Evolutionary conservation across 2,329 filamentous ascomycete species (phyloP).

Genomic region (Dichotomopilus funicola): DNA sequence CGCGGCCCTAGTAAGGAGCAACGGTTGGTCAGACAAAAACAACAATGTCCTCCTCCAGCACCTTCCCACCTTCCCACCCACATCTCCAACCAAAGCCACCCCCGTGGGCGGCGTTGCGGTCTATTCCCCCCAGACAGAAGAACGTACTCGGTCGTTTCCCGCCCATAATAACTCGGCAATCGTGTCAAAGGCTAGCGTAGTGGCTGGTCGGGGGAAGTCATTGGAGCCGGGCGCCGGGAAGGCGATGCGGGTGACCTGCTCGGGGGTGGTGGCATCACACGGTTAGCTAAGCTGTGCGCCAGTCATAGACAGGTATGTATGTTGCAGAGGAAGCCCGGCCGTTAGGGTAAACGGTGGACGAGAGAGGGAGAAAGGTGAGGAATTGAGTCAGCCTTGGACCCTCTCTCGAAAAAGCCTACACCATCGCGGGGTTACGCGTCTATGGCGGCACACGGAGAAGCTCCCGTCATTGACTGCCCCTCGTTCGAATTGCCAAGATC

Average conservation of each 20-base stretch:
- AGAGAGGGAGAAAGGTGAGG: neutral
- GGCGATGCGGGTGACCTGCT: conserved; percentile 70
- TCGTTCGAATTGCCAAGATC: too few species aligned
- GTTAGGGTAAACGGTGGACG: neutral
- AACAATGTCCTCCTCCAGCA: too few species aligned
- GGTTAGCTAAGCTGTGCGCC: conserved; percentile 5
- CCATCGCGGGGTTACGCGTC: conserved; percentile 1
- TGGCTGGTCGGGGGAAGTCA: conserved; percentile 63
- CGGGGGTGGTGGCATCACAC: neutral
- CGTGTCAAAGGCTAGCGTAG: conserved; percentile 82
- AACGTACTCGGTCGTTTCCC: conserved; percentile 66
- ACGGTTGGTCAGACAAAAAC: neutral
- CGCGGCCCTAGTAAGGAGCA: conserved; percentile 57
- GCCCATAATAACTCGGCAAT: conserved; percentile 87
- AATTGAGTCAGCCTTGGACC: neutral
- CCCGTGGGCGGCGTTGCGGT: too few species aligned
- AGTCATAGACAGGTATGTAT: neutral
- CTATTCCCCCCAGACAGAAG: neutral
- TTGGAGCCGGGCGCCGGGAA: conserved; percentile 71
- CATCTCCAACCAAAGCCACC: too few species aligned
- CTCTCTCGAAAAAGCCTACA: neutral
- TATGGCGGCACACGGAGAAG: neutral
- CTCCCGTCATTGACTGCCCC: too few species aligned
- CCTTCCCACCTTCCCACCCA: too few species aligned
- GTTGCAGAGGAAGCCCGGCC: too few species aligned